Evolutionary conservation across 179 eudicot species (phyloP).

Genomic region (Kewa caespitosa): DNA sequence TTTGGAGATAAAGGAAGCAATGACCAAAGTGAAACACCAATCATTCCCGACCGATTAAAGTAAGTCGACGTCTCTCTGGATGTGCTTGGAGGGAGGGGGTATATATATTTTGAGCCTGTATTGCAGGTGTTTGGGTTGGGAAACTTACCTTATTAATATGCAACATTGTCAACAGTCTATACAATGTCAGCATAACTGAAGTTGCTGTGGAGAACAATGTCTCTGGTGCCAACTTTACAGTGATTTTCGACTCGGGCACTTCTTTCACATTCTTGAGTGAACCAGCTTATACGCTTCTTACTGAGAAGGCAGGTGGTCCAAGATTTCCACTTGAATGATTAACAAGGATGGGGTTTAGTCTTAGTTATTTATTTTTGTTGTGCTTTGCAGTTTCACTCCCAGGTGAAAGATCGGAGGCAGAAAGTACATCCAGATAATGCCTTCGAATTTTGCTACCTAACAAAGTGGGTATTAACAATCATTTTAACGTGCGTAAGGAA

Average conservation of each 20-base stretch:
- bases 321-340: neutral
- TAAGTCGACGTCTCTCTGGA: constrained; percentile 28
- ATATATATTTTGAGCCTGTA: neutral
- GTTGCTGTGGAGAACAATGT: constrained; percentile 43
- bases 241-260: constrained; percentile 78
- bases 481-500: neutral
- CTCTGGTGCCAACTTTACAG: constrained; percentile 42
- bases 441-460: constrained; percentile 62
- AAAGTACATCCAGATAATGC: constrained; percentile 31
- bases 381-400: constrained; percentile 66
- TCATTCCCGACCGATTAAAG: constrained; percentile 41
- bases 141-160: neutral
- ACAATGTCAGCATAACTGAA: constrained; percentile 51
- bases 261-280: constrained; percentile 71
- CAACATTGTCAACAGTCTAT: constrained; percentile 18
- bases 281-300: constrained; percentile 60
- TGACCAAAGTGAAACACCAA: constrained; percentile 64
- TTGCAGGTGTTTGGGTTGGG: neutral
- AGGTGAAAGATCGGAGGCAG: constrained; percentile 39
- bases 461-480: constrained; percentile 34
- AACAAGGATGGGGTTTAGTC: neutral
- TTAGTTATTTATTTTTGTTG: constrained; percentile 6
- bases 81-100: neutral
- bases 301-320: constrained; percentile 48
- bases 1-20: constrained; percentile 82